A percentile compares a stretch with the other conserved stretches of the same genome.
These are phyloP conservation scores for Waitea zeae DNA, from an alignment of 1,284 basidiomycete species.

Conservation along the genomic window DNA sequence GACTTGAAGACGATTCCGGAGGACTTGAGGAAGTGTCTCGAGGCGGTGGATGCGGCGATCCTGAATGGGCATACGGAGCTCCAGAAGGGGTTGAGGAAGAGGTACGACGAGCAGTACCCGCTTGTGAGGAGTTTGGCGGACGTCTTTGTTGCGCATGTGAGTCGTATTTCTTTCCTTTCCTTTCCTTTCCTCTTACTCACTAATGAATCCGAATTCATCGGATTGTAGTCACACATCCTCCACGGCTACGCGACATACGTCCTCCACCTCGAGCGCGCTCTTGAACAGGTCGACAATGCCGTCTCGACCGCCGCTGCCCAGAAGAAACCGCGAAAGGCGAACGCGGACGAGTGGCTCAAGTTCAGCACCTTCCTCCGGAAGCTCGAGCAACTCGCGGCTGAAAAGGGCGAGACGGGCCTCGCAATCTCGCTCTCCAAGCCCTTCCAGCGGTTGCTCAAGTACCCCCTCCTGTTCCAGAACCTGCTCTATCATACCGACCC, in stretches of 20 bases:
- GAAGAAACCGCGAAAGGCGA: conserved; percentile 67
- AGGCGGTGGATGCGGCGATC: conserved; percentile 71
- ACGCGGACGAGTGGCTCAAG: conserved; percentile 59
- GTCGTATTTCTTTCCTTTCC: conserved; percentile 15
- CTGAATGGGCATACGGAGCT: conserved; percentile 76
- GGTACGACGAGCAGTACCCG: conserved; percentile 88
- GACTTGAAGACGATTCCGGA: conserved; percentile 69
- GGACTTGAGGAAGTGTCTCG: conserved; percentile 69
- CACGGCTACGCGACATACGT: conserved; percentile 87
- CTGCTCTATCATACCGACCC: conserved; percentile 94
- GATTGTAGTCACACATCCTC: conserved; percentile 69
- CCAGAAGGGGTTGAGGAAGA: conserved; percentile 63
- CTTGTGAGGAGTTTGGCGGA: conserved; percentile 83
- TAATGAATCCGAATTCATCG: conserved; percentile 6
- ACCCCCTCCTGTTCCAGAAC: conserved; percentile 94
- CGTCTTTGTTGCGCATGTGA: conserved; percentile 83
- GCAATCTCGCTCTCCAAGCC: conserved; percentile 93
- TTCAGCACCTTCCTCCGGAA: conserved; percentile 54
- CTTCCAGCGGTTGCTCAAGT: conserved; percentile 92
- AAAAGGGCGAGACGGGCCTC: conserved; percentile 84
- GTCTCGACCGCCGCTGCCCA: conserved; percentile 41
- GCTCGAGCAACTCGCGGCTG: conserved; percentile 65
- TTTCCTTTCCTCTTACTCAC: conserved; percentile 1
- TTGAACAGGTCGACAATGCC: conserved; percentile 74
- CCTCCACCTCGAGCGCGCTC: conserved; percentile 76